These are phyloP conservation scores for Aspergillus nanangensis DNA, from an alignment of 495 filamentous ascomycete genomes.

Conservation along the genomic window DNA sequence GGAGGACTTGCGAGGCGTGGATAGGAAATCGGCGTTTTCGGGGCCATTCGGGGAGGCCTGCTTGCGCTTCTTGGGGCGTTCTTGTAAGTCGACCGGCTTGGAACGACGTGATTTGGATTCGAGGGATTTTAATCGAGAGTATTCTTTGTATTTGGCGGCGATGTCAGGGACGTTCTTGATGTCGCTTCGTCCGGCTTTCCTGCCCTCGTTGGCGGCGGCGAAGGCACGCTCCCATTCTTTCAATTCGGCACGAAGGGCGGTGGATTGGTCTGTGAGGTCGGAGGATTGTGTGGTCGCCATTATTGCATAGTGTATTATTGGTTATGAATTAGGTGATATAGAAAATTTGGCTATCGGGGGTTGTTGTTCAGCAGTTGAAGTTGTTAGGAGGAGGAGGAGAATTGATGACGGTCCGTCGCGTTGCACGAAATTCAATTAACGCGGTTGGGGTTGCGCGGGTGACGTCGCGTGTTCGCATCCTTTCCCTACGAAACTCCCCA, in stretches of 20 bases:
- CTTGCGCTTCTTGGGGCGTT: conserved; percentile 38
- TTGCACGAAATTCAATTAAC: conserved; percentile 25
- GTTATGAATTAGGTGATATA: too few relatives aligned
- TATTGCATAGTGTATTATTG: conserved; percentile 18
- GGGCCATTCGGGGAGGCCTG: conserved; percentile 27
- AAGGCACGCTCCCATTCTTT: conserved; percentile 86
- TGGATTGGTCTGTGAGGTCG: conserved; percentile 24
- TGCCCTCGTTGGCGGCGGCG: conserved; percentile 60
- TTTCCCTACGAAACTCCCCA: too few relatives aligned
- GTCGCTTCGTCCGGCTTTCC: conserved; percentile 76
- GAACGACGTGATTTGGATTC: conserved; percentile 30
- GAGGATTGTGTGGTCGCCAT: conserved; percentile 25
- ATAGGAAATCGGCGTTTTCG: conserved; percentile 11
- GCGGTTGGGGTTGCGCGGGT: conserved; percentile 12
- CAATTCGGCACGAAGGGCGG: conserved; percentile 62
- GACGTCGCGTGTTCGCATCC: conserved; percentile 20
- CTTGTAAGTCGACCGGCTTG: conserved; percentile 12
- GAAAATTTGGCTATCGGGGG: too few relatives aligned
- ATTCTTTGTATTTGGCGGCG: conserved; percentile 87
- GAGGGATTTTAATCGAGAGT: conserved; percentile 66
- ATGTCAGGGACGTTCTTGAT: conserved; percentile 83
- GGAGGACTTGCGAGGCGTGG: conserved; percentile 29
- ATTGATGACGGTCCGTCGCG: conserved; percentile 9
- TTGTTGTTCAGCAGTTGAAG: not conserved
- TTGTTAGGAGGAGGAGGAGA: not conserved